A percentile compares a stretch with the other conserved stretches of the same genome.
Conservation (phyloP, 176 grass and related monocot genomes). For the Saccharum officinarum region DNA sequence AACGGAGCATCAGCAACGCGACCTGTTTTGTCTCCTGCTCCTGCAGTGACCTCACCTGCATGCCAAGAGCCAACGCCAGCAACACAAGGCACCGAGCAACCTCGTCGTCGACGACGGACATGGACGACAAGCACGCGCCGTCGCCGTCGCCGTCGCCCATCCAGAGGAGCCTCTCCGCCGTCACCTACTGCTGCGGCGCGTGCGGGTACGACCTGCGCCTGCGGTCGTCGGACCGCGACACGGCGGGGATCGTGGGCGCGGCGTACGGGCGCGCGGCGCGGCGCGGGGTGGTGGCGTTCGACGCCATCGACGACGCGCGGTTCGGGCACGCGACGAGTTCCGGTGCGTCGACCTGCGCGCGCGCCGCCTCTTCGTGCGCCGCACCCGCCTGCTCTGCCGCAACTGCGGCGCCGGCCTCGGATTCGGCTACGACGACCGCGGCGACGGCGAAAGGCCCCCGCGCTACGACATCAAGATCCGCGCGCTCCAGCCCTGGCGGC, state of each 20-base stretch:
- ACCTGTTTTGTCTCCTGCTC: too few relatives aligned
- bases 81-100: not conserved
- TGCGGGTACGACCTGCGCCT: constrained; percentile 58
- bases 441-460: not conserved
- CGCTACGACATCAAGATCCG: constrained; percentile 51
- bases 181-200: constrained; percentile 60
- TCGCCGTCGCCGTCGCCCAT: not conserved
- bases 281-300: constrained; percentile 53
- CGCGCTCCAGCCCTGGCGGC: constrained; percentile 34
- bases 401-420: constrained; percentile 51
- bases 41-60: not conserved
- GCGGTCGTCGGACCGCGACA: constrained; percentile 51
- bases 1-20: not conserved
- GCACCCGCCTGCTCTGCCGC: constrained; percentile 58
- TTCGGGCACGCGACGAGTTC: constrained; percentile 61
- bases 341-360: constrained; percentile 48
- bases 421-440: constrained; percentile 36
- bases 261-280: constrained; percentile 15
- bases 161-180: constrained; percentile 29
- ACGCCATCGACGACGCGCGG: constrained; percentile 57
- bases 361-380: constrained; percentile 42
- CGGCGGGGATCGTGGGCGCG: constrained; percentile 39
- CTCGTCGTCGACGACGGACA: too few relatives aligned
- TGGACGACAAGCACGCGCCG: not conserved
- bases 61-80: not conserved